These are phyloP conservation scores for Cutaneotrichosporon cyanovorans DNA, from an alignment of 1,284 basidiomycete species.

Conservation along the genomic window DNA sequence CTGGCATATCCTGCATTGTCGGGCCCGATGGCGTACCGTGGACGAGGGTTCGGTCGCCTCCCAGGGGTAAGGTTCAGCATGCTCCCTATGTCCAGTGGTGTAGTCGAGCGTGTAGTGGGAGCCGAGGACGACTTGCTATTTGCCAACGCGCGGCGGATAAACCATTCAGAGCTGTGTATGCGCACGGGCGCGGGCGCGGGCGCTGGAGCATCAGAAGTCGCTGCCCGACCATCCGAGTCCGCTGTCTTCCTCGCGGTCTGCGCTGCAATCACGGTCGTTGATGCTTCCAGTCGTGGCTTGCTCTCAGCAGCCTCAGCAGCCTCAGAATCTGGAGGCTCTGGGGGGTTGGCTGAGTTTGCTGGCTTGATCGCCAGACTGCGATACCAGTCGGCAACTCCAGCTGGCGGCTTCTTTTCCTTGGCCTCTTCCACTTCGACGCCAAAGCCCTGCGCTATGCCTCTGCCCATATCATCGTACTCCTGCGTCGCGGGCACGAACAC, in stretches of 20 bases:
- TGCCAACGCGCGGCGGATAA: constrained; percentile 40
- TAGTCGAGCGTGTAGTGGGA: constrained; percentile 2
- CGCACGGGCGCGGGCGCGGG: constrained; percentile 11
- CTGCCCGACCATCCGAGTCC: background rate
- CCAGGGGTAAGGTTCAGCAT: constrained; percentile 23
- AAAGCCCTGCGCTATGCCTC: constrained; percentile 23
- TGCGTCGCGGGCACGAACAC: constrained; percentile 26
- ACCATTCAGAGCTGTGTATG: constrained; percentile 36
- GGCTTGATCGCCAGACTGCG: constrained; percentile 12
- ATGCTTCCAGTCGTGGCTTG: background rate
- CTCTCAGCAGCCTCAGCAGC: no score
- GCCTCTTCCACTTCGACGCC: constrained; percentile 18
- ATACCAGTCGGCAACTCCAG: constrained; percentile 36
- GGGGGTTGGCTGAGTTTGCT: background rate
- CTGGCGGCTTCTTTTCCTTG: background rate
- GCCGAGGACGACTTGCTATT: constrained; percentile 2
- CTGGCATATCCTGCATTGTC: constrained; percentile 39
- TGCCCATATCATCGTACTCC: constrained; percentile 34
- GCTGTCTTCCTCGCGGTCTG: background rate
- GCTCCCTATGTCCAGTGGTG: constrained; percentile 22
- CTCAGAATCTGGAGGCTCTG: background rate
- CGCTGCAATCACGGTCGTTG: background rate
- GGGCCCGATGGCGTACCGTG: constrained; percentile 36
- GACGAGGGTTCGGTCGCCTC: constrained; percentile 5
- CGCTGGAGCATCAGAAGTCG: background rate